phyloP scores from a whole-genome alignment of 148 eudicot species.

The Beta vulgaris region DNA sequence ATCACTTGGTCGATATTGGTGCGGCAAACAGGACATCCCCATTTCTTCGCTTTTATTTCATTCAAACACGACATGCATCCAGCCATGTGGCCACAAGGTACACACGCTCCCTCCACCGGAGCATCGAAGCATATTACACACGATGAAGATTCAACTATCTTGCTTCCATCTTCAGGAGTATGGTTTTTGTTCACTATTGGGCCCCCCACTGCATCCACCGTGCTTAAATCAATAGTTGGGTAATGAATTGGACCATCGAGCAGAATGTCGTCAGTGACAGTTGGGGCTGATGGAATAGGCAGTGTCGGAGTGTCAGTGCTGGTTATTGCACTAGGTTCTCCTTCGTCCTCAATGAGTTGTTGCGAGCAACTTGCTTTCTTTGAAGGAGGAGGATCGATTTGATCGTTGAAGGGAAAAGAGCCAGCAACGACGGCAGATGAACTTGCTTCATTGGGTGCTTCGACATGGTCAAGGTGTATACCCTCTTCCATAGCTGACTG shows the following conservation, averaged over 20 bases:
- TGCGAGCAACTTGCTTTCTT: slow-evolving; percentile 34
- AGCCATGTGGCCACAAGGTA: slow-evolving; percentile 98
- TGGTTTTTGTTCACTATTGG: slow-evolving; percentile 23
- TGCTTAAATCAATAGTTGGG: slow-evolving; percentile 57
- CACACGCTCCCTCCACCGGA: slow-evolving; percentile 84
- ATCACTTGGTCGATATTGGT: slow-evolving; percentile 74
- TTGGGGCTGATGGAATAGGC: slow-evolving; percentile 66
- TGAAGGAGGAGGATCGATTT: slow-evolving; percentile 25
- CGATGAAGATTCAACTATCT: slow-evolving; percentile 47
- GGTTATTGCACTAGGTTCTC: slow-evolving; percentile 33
- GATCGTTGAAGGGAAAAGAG: not conserved
- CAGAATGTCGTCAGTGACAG: slow-evolving; percentile 30
- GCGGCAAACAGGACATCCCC: slow-evolving; percentile 98
- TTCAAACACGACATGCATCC: slow-evolving; percentile 94
- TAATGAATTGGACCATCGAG: slow-evolving; percentile 61
- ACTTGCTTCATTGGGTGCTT: slow-evolving; percentile 27
- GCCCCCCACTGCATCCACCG: slow-evolving; percentile 22
- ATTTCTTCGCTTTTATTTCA: slow-evolving; percentile 68
- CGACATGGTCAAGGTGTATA: slow-evolving; percentile 27
- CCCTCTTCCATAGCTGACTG: slow-evolving; percentile 52
- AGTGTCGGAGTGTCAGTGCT: slow-evolving; percentile 24
- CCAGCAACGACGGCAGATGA: slow-evolving; percentile 31
- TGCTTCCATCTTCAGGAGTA: slow-evolving; percentile 30
- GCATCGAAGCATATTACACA: slow-evolving; percentile 95
- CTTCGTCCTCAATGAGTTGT: slow-evolving; percentile 32